Percentiles rank a stretch among this genome's conserved stretches.
Conservation (phyloP, 2,329 filamentous ascomycete species). For the Laburnicola sp. region DNA sequence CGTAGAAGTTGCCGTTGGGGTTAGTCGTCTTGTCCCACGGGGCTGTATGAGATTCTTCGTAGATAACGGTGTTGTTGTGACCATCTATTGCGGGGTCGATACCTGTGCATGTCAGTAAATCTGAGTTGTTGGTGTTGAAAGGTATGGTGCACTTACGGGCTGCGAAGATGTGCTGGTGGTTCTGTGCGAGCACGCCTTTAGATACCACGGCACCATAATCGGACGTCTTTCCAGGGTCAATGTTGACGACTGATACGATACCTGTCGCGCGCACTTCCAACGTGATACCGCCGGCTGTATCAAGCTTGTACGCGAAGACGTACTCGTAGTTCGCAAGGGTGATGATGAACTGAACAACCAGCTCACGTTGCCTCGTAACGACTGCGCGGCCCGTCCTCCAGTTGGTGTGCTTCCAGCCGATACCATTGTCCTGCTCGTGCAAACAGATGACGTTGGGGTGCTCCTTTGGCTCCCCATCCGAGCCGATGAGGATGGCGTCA, state of each 20-base stretch:
- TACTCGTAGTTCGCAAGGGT: slow-evolving; percentile 74
- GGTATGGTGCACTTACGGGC: slow-evolving; percentile 22
- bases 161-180: slow-evolving; percentile 71
- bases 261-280: slow-evolving; percentile 68
- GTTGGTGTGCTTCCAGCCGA: slow-evolving; percentile 72
- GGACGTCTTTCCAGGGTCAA: slow-evolving; percentile 59
- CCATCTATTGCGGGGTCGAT: slow-evolving; percentile 67
- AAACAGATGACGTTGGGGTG: slow-evolving; percentile 67
- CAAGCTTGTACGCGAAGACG: slow-evolving; percentile 66
- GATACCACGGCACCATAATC: slow-evolving; percentile 65
- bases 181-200: slow-evolving; percentile 66
- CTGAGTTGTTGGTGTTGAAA: not conserved
- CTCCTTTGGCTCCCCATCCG: slow-evolving; percentile 58
- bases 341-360: slow-evolving; percentile 69
- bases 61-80: slow-evolving; percentile 57
- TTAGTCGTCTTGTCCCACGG: slow-evolving; percentile 59
- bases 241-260: slow-evolving; percentile 64
- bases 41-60: slow-evolving; percentile 58
- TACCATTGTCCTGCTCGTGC: slow-evolving; percentile 71
- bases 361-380: slow-evolving; percentile 63
- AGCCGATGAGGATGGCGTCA: slow-evolving; percentile 57
- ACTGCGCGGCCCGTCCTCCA: slow-evolving; percentile 65
- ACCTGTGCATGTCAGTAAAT: slow-evolving; percentile 49
- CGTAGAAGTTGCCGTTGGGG: slow-evolving; percentile 64
- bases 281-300: slow-evolving; percentile 63